Conservation (phyloP, 2,329 filamentous ascomycete genomes). For the Dactylellina parvicollis region DNA sequence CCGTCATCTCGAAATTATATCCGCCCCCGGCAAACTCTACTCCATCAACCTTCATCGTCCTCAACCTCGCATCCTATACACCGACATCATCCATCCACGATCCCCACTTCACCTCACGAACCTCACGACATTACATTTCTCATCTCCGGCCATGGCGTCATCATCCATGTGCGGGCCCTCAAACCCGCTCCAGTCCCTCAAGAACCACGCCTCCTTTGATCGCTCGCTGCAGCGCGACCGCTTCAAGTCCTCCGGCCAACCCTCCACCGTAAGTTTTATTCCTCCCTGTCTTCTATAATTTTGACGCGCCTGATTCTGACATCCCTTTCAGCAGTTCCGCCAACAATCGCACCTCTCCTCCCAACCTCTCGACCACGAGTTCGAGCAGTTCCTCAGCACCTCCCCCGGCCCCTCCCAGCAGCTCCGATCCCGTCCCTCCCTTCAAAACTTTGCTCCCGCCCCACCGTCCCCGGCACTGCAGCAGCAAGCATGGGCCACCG, state of each 20-base stretch:
- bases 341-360: conserved; percentile 66
- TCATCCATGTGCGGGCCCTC: conserved; percentile 73
- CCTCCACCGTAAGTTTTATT: conserved; percentile 65
- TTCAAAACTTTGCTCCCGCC: conserved; percentile 24
- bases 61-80: background rate
- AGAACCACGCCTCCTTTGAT: conserved; percentile 75
- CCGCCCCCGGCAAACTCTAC: too few relatives aligned
- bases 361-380: conserved; percentile 72
- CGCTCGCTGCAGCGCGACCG: conserved; percentile 79
- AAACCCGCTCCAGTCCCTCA: conserved; percentile 77
- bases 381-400: conserved; percentile 70
- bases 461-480: conserved; percentile 57
- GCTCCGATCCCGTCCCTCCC: conserved; percentile 25
- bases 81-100: background rate
- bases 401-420: conserved; percentile 58
- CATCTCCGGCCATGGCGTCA: conserved; percentile 48
- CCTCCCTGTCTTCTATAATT: conserved; percentile 46
- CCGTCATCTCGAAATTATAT: background rate
- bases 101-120: background rate
- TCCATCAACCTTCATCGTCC: background rate
- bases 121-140: background rate
- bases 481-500: conserved; percentile 61
- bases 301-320: conserved; percentile 52
- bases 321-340: conserved; percentile 71
- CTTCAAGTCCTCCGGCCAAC: conserved; percentile 65